phyloP scores from a whole-genome alignment of 1,284 basidiomycete species.

The Trichosporon inkin region DNA sequence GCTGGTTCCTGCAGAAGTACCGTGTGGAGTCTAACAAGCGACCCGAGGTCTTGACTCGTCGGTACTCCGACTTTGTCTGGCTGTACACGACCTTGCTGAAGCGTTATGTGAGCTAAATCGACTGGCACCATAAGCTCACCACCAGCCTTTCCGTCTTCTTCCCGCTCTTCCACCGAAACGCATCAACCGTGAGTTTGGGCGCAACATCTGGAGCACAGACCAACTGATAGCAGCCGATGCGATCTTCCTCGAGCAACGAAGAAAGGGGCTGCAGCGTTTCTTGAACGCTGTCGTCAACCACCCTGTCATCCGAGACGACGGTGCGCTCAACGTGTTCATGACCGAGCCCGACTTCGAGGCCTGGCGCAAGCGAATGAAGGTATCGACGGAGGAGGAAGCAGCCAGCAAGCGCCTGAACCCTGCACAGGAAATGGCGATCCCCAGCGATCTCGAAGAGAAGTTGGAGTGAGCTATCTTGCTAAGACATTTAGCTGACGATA shows the following conservation, averaged over 20 bases:
- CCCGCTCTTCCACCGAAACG: conserved; percentile 85
- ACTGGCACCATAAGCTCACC: not conserved
- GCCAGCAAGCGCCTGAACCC: conserved; percentile 71
- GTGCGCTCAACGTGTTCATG: conserved; percentile 72
- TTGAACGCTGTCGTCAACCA: conserved; percentile 80
- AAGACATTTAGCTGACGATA: conserved; percentile 42
- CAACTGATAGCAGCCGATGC: conserved; percentile 62
- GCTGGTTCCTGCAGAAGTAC: conserved; percentile 77
- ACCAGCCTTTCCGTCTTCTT: conserved; percentile 87
- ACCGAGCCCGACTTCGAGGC: conserved; percentile 73
- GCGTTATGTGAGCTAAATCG: conserved; percentile 42
- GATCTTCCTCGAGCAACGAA: conserved; percentile 79
- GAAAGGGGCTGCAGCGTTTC: conserved; percentile 75
- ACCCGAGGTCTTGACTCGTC: conserved; percentile 47
- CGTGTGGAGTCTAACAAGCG: conserved; percentile 72
- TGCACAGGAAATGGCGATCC: conserved; percentile 84
- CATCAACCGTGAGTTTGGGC: conserved; percentile 64
- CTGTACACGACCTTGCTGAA: conserved; percentile 72
- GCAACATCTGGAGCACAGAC: conserved; percentile 3
- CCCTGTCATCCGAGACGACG: conserved; percentile 80
- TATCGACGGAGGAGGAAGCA: conserved; percentile 80
- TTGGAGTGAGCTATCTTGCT: conserved; percentile 59
- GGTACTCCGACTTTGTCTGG: conserved; percentile 85
- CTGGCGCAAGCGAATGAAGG: conserved; percentile 65
- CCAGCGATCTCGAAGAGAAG: conserved; percentile 83